phyloP scores from a whole-genome alignment of 2,329 filamentous ascomycete genomes.

The Fusarium devonianum region DNA sequence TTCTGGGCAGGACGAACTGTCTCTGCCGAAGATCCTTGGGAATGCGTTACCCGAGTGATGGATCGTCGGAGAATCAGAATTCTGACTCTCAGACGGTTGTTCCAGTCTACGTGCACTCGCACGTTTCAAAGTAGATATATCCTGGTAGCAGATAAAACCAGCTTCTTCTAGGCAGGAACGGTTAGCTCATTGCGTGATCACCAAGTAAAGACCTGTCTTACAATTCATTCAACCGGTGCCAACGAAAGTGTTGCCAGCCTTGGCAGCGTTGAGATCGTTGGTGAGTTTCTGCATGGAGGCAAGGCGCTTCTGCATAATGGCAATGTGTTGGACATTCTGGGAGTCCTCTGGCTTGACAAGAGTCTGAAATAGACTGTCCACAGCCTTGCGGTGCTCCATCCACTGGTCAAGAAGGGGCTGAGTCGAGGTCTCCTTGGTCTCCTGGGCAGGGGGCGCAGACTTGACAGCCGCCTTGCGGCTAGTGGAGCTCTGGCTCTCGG shows the following conservation, averaged over 20 bases:
- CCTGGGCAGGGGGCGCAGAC: constrained; percentile 44
- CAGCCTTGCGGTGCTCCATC: constrained; percentile 68
- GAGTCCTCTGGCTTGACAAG: constrained; percentile 59
- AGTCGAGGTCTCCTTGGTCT: constrained; percentile 44
- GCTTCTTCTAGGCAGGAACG: constrained; percentile 10
- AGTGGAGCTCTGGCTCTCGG: constrained; percentile 48
- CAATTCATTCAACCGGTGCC: constrained; percentile 45
- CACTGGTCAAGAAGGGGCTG: constrained; percentile 60
- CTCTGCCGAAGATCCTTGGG: constrained; percentile 32
- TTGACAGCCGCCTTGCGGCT: constrained; percentile 61
- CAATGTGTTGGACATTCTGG: constrained; percentile 62
- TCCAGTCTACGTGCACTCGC: constrained; percentile 38
- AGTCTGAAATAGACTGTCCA: constrained; percentile 65
- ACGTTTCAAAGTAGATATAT: constrained; percentile 25
- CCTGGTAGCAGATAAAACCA: constrained; percentile 39
- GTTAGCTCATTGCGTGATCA: constrained; percentile 12
- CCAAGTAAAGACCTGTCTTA: constrained; percentile 13
- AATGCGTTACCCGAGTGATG: constrained; percentile 24
- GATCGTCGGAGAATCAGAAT: constrained; percentile 34
- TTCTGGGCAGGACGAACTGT: constrained; percentile 27
- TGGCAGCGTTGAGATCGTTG: constrained; percentile 39
- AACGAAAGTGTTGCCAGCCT: constrained; percentile 37
- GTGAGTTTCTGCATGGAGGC: constrained; percentile 60
- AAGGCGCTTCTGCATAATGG: constrained; percentile 58
- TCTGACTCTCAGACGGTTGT: constrained; percentile 36